Evolutionary conservation across 371 early-diverging fungal species (phyloP), one percentile per base, ranked within the genome.

Genomic region (Mortierella sp.): DNA sequence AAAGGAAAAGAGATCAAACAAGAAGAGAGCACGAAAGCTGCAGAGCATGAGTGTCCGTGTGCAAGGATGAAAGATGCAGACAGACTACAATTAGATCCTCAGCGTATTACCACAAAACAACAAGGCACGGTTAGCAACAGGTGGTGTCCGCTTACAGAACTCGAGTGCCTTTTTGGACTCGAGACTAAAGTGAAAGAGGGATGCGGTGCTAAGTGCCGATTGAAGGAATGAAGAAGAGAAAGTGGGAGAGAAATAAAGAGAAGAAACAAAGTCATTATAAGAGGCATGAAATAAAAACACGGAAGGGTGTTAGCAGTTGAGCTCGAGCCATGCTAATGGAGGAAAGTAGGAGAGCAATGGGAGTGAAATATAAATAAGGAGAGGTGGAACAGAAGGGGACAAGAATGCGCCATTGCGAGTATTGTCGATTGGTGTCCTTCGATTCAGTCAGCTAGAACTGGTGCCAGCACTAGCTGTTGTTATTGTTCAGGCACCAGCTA

Each of bases 1-100:
- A 46, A 40, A 46, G 54, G 55, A 43, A 51, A 40, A 73, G 75
- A 48, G 67, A 73, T 40, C 37, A 72, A 50, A 34, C 19, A 51
- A 44, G 57, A 24, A 64, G 40, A 64, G 40, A 34, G 67, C 37
- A 21, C 21, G 21, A 28, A 21, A 28, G 28, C 16, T 70, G 48
- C 19, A 26, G 43, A 26, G 46, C 37, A 14, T 70, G 26, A 16
- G 48, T 46, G 31, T 50, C 10, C 28, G 72, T 3, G 16, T 16
- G 72, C 24, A 40, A 44, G n/a, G 69, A 59, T n/a, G 19, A 59
- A 5, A 31, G 24, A 37, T 24, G 37, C 67, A 37, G 67, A 40
- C 67, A 37, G 67, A 40, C 67, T 37, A 64, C 67, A 64, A 9
- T 37, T 21, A 9, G 24, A 37, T 24, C 10, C 8, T 21, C 24